A percentile compares a stretch with the other conserved stretches of the same genome.
Evolutionary conservation across 305 asterid genomes (phyloP).

Genomic region (Plantago coronopus): DNA sequence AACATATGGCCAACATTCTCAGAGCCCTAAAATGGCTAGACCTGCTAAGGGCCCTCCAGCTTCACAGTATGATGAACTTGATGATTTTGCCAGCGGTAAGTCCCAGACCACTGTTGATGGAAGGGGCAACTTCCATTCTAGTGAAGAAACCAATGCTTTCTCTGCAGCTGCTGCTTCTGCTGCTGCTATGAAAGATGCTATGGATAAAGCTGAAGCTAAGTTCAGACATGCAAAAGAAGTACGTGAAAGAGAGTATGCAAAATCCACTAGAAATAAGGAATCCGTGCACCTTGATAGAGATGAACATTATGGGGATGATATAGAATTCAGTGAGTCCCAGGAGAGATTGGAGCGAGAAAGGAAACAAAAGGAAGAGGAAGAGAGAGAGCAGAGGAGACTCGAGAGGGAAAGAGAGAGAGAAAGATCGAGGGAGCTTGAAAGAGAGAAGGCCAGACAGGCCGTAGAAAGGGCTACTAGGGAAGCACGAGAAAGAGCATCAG

Average conservation of each 20-base stretch:
- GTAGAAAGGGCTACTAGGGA: slow-evolving; percentile 98
- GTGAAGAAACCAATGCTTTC: slow-evolving; percentile 58
- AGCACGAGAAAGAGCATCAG: slow-evolving; percentile 94
- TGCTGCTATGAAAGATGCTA: slow-evolving; percentile 99
- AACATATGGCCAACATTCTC: slow-evolving; percentile 43
- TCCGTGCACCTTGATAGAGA: slow-evolving; percentile 46
- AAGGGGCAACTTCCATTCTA: slow-evolving; percentile 43
- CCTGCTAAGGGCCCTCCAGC: slow-evolving; percentile 52
- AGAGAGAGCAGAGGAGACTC: slow-evolving; percentile 69
- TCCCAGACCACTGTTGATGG: slow-evolving; percentile 44
- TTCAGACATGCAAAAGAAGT: slow-evolving; percentile 95
- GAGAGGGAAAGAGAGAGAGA: slow-evolving; percentile 67
- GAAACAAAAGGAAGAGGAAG: slow-evolving; percentile 76
- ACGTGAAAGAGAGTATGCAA: slow-evolving; percentile 86
- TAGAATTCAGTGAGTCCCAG: slow-evolving; percentile 58
- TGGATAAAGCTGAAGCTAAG: slow-evolving; percentile 98
- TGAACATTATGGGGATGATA: slow-evolving; percentile 57
- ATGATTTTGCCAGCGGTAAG: slow-evolving; percentile 77
- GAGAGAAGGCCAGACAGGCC: slow-evolving; percentile 78
- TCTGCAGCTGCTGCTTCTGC: slow-evolving; percentile 93
- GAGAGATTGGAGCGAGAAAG: slow-evolving; percentile 70
- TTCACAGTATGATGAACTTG: slow-evolving; percentile 87
- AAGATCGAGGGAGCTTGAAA: slow-evolving; percentile 64
- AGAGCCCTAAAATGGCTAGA: slow-evolving; percentile 42
- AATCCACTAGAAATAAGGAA: slow-evolving; percentile 72